Evolutionary conservation across 139 green algal species (phyloP).

Genomic region (Bryopsis sp.): DNA sequence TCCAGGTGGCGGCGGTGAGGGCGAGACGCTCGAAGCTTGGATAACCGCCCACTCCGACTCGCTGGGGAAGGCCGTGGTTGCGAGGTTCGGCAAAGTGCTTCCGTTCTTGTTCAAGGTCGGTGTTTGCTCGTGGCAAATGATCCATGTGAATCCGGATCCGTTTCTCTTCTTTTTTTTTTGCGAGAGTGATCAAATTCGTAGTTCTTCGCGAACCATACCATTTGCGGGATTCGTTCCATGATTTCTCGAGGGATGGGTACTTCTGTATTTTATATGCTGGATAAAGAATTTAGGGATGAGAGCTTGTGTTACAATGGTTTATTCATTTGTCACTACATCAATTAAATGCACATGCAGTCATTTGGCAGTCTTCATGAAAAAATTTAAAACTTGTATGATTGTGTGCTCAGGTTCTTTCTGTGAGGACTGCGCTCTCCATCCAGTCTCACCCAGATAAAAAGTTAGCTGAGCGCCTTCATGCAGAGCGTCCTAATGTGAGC

Average conservation of each 20-base stretch:
- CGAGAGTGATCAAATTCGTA: no score
- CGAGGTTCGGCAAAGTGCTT: conserved; percentile 62
- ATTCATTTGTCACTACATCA: no score
- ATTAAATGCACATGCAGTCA: not conserved
- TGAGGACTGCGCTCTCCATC: conserved; percentile 92
- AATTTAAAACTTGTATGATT: not conserved
- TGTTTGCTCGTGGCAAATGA: no score
- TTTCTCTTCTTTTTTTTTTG: no score
- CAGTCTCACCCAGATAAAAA: conserved; percentile 96
- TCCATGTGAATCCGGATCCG: no score
- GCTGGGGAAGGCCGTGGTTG: conserved; percentile 49
- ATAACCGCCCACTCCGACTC: conserved; percentile 53
- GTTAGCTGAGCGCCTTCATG: conserved; percentile 81
- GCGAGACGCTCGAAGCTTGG: conserved; percentile 43
- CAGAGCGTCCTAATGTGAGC: conserved; percentile 57
- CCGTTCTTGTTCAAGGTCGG: conserved; percentile 93
- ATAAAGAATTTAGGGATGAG: no score
- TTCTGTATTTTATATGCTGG: no score
- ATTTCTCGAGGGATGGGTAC: no score
- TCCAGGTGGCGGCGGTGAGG: conserved; percentile 39
- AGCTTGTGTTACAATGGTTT: no score
- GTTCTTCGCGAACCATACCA: no score
- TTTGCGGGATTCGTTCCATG: no score
- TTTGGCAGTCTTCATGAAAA: not conserved
- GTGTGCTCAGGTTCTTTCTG: conserved; percentile 62